Evolutionary conservation across 2,329 filamentous ascomycete species (phyloP).

Genomic region (Fusarium fracticaudum): DNA sequence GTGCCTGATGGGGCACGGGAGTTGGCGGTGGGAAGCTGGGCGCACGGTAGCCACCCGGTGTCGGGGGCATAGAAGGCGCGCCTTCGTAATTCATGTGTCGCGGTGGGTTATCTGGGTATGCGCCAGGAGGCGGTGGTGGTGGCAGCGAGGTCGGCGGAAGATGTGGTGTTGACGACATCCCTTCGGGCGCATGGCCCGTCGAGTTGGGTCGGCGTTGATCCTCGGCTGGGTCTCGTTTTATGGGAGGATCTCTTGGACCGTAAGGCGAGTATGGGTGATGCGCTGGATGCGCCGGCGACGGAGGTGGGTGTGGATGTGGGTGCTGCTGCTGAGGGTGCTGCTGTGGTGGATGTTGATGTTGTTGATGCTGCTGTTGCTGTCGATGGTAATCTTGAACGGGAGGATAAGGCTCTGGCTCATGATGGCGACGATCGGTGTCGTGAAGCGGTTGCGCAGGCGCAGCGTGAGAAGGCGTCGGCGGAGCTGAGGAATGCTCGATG

Average conservation of each 20-base stretch:
- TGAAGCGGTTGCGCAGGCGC: slow-evolving; percentile 47
- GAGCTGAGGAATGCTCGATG: slow-evolving; percentile 46
- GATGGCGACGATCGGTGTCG: slow-evolving; percentile 64
- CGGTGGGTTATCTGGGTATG: slow-evolving; percentile 58
- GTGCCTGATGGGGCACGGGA: slow-evolving; percentile 50
- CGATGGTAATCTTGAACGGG: slow-evolving; percentile 64
- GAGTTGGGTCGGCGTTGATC: slow-evolving; percentile 64
- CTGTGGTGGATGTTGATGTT: slow-evolving; percentile 14
- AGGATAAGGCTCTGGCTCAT: slow-evolving; percentile 65
- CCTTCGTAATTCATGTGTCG: slow-evolving; percentile 65
- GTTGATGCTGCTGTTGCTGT: slow-evolving; percentile 38
- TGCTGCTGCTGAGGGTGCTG: slow-evolving; percentile 28
- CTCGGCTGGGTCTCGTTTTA: slow-evolving; percentile 66
- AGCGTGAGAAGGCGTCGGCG: slow-evolving; percentile 43
- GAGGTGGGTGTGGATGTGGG: slow-evolving; percentile 44
- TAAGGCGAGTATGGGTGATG: slow-evolving; percentile 57
- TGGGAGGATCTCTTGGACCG: slow-evolving; percentile 59
- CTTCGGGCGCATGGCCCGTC: slow-evolving; percentile 56
- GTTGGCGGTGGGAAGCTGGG: slow-evolving; percentile 55
- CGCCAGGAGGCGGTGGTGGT: slow-evolving; percentile 44
- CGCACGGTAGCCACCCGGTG: slow-evolving; percentile 55
- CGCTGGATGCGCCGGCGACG: slow-evolving; percentile 51
- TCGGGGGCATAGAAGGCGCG: slow-evolving; percentile 56
- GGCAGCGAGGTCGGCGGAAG: slow-evolving; percentile 46
- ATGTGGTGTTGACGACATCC: slow-evolving; percentile 46